A percentile compares a stretch with the other conserved stretches of the same genome.
Conservation (phyloP, 2,329 filamentous ascomycete genomes). For the Orbilia ellipsospora region DNA sequence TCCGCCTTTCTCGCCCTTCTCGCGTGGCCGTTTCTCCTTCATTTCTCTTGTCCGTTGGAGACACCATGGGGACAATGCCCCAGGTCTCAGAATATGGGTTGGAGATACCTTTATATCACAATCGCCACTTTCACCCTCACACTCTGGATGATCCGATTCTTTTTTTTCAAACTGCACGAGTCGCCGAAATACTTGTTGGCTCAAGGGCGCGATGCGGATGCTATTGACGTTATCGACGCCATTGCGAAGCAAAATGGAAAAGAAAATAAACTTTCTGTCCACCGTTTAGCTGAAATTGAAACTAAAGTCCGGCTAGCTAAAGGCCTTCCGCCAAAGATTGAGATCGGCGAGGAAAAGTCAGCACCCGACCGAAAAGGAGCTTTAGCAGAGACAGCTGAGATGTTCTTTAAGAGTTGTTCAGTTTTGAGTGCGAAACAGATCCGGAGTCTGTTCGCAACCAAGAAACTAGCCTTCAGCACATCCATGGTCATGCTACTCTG, state of each 20-base stretch:
- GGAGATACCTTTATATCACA: slow-evolving; percentile 66
- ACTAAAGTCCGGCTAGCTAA: slow-evolving; percentile 62
- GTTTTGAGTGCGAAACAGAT: slow-evolving; percentile 65
- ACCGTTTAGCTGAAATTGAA: slow-evolving; percentile 49
- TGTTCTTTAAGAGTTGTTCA: slow-evolving; percentile 45
- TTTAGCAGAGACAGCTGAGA: slow-evolving; percentile 7
- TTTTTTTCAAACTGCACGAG: slow-evolving; percentile 66
- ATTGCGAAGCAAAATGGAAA: slow-evolving; percentile 62
- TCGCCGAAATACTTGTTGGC: slow-evolving; percentile 66
- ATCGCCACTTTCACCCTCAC: slow-evolving; percentile 65
- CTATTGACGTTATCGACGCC: slow-evolving; percentile 65
- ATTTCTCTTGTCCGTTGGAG: slow-evolving; percentile 62
- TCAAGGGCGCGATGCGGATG: slow-evolving; percentile 65
- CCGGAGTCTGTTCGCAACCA: slow-evolving; percentile 74
- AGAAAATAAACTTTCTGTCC: slow-evolving; percentile 32
- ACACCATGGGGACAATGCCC: slow-evolving; percentile 62
- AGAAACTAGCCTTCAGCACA: slow-evolving; percentile 74
- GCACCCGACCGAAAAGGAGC: slow-evolving; percentile 29
- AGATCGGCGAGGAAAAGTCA: slow-evolving; percentile 67
- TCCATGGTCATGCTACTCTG: slow-evolving; percentile 76
- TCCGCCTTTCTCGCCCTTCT: slow-evolving; percentile 78
- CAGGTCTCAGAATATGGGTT: slow-evolving; percentile 66
- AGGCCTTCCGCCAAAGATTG: slow-evolving; percentile 69
- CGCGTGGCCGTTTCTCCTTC: slow-evolving; percentile 65
- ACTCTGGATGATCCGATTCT: slow-evolving; percentile 65